phyloP scores from a whole-genome alignment of 176 grass and related monocot species.

The Chloris gayana region DNA sequence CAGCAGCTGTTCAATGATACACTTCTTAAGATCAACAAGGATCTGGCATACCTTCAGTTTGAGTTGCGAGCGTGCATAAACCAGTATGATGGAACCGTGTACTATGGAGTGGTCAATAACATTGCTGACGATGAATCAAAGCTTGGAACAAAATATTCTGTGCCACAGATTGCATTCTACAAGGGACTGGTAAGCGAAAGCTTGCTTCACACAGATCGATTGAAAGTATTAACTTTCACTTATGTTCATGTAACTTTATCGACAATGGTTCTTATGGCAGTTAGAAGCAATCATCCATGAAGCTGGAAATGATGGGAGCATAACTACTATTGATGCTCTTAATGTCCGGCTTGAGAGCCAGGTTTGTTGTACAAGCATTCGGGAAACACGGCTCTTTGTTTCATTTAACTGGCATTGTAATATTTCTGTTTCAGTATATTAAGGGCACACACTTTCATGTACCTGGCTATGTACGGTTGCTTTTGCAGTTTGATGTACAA shows the following conservation, averaged over 20 bases:
- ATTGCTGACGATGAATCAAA: conserved; percentile 79
- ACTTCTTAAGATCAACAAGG: conserved; percentile 81
- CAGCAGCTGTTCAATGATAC: conserved; percentile 63
- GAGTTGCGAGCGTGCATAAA: conserved; percentile 86
- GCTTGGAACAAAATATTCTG: conserved; percentile 79
- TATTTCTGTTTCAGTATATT: background rate
- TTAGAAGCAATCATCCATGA: conserved; percentile 80
- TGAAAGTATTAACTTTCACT: too few relatives aligned
- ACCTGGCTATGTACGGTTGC: background rate
- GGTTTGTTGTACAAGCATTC: conserved; percentile 44
- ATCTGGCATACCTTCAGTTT: conserved; percentile 70
- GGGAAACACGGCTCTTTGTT: background rate
- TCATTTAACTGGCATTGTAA: background rate
- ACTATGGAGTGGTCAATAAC: conserved; percentile 85
- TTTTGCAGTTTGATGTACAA: background rate
- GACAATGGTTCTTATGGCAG: conserved; percentile 62
- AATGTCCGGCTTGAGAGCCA: conserved; percentile 75
- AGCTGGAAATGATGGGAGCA: conserved; percentile 54
- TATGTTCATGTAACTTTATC: too few relatives aligned
- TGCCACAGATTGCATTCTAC: too few relatives aligned
- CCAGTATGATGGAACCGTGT: conserved; percentile 74
- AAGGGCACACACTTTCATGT: background rate
- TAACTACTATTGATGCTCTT: conserved; percentile 68
- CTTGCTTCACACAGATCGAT: too few relatives aligned
- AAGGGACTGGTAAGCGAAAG: too few relatives aligned